Percentiles rank a stretch among this genome's conserved stretches.
These are phyloP conservation scores for Rhizopogon salebrosus DNA, from an alignment of 768 basidiomycete species.

Conservation along the genomic window DNA sequence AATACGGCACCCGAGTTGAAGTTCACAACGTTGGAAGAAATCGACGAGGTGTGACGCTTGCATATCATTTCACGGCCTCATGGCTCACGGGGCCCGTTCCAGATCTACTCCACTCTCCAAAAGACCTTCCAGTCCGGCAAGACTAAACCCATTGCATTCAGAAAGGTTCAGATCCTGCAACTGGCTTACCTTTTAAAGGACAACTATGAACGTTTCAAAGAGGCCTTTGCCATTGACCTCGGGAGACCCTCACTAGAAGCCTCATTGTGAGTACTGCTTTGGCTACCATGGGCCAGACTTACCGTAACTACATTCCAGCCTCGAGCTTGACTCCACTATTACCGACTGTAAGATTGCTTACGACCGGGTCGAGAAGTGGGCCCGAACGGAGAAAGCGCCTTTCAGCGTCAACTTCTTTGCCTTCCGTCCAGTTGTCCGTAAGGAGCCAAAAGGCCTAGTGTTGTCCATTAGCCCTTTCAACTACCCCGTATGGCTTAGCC, in stretches of 20 bases:
- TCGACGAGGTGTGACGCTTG: conserved; percentile 34
- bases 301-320: conserved; percentile 31
- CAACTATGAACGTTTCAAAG: conserved; percentile 55
- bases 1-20: conserved; percentile 26
- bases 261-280: conserved; percentile 38
- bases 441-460: conserved; percentile 74
- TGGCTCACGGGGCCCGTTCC: not conserved
- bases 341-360: conserved; percentile 51
- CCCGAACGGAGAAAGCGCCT: conserved; percentile 52
- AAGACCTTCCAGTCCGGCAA: conserved; percentile 63
- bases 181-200: conserved; percentile 72
- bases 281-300: not conserved
- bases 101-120: conserved; percentile 55
- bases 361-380: conserved; percentile 69
- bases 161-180: conserved; percentile 74
- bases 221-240: conserved; percentile 57
- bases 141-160: conserved; percentile 56
- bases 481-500: conserved; percentile 58
- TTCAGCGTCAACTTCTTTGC: conserved; percentile 53
- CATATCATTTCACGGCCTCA: not conserved
- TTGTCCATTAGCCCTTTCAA: conserved; percentile 73
- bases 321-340: conserved; percentile 56
- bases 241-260: conserved; percentile 58
- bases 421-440: conserved; percentile 60
- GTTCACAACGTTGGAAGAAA: conserved; percentile 51